Percentiles rank a stretch among this genome's conserved stretches.
These are phyloP conservation scores for Stagonosporopsis rhizophila DNA, from an alignment of 2,329 filamentous ascomycete species.

Conservation along the genomic window DNA sequence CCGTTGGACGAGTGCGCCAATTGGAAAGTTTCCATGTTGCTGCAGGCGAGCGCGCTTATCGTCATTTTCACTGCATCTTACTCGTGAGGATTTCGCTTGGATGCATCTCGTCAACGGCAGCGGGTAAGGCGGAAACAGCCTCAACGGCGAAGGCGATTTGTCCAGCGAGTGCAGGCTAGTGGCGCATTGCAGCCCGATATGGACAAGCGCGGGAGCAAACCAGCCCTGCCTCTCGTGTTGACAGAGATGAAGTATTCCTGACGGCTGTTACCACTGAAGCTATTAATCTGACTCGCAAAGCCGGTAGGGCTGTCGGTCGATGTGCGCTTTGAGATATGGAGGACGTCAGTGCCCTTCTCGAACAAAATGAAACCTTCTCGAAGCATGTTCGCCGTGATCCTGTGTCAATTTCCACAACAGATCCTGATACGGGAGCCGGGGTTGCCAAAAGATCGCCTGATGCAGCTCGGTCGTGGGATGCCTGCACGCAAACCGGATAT, in stretches of 20 bases:
- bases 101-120: slow-evolving; percentile 20
- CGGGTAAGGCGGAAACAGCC: slow-evolving; percentile 20
- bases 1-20: slow-evolving; percentile 10
- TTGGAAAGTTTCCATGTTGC: slow-evolving; percentile 13
- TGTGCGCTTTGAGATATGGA: neutral
- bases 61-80: slow-evolving; percentile 17
- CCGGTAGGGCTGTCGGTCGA: slow-evolving; percentile 14
- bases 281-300: slow-evolving; percentile 17
- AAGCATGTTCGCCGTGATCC: slow-evolving; percentile 37
- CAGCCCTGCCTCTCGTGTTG: slow-evolving; percentile 8
- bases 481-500: slow-evolving; percentile 19
- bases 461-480: slow-evolving; percentile 22
- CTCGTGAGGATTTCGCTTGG: slow-evolving; percentile 19
- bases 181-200: slow-evolving; percentile 7
- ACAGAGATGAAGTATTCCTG: neutral
- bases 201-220: slow-evolving; percentile 1
- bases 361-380: slow-evolving; percentile 42
- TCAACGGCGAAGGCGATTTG: slow-evolving; percentile 20
- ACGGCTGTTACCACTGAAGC: neutral
- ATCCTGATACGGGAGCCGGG: slow-evolving; percentile 27
- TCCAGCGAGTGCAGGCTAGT: slow-evolving; percentile 4
- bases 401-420: slow-evolving; percentile 29
- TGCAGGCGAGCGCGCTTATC: slow-evolving; percentile 15
- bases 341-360: slow-evolving; percentile 10
- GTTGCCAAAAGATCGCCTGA: slow-evolving; percentile 44